A percentile compares a stretch with the other conserved stretches of the same genome.
phyloP scores from a whole-genome alignment of 75 land plant species.

The Cupressus sempervirens region DNA sequence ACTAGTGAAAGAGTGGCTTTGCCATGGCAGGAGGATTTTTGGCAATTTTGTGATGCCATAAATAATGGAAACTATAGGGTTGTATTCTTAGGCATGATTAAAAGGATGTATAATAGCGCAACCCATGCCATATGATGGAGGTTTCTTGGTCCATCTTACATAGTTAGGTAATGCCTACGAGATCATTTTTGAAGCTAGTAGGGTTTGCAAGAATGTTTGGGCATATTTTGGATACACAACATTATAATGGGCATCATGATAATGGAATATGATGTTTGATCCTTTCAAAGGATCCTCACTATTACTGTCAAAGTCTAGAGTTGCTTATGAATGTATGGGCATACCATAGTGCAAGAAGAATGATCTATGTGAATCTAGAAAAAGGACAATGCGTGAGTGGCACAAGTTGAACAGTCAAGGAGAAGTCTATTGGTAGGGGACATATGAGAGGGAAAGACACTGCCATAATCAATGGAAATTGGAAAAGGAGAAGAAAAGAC shows the following conservation, averaged over 20 bases:
- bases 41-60: slow-evolving; percentile 75
- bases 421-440: too few relatives aligned
- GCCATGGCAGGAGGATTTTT: slow-evolving; percentile 75
- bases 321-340: slow-evolving; percentile 93
- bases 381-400: too few relatives aligned
- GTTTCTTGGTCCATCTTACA: slow-evolving; percentile 89
- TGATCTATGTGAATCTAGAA: too few relatives aligned
- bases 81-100: slow-evolving; percentile 65
- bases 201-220: slow-evolving; percentile 95
- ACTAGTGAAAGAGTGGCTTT: not conserved
- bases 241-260: slow-evolving; percentile 67
- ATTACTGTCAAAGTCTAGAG: slow-evolving; percentile 89
- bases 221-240: slow-evolving; percentile 72
- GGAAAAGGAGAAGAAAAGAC: too few relatives aligned
- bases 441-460: too few relatives aligned
- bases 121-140: slow-evolving; percentile 80
- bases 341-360: slow-evolving; percentile 90
- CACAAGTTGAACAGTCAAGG: too few relatives aligned
- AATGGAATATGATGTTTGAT: slow-evolving; percentile 60
- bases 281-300: slow-evolving; percentile 70
- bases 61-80: slow-evolving; percentile 95
- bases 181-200: slow-evolving; percentile 72
- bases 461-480: too few relatives aligned
- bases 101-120: slow-evolving; percentile 74
- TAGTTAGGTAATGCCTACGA: slow-evolving; percentile 87